A percentile compares a stretch with the other conserved stretches of the same genome.
Conservation (phyloP, 805 yeast genomes). For the Metschnikowia bowlesiae region DNA sequence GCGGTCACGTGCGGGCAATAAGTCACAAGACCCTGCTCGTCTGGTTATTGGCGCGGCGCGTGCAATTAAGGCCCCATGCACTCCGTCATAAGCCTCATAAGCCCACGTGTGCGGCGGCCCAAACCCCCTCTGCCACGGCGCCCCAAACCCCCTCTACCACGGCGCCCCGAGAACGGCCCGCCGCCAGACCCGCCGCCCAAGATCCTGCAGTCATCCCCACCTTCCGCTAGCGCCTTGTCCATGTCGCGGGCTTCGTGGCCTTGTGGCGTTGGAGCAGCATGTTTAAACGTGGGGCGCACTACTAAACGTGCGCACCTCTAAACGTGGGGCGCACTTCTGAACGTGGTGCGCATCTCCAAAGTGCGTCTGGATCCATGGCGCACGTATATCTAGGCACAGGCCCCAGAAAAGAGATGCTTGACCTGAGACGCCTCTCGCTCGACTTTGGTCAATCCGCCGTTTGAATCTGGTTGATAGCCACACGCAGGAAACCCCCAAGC, state of each 20-base stretch:
- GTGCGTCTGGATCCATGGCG: background rate
- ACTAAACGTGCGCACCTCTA: background rate
- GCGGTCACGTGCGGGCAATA: slow-evolving; percentile 1
- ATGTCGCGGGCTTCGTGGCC: too few relatives aligned
- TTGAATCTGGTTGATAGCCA: too few relatives aligned
- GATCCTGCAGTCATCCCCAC: too few relatives aligned
- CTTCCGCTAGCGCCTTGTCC: too few relatives aligned
- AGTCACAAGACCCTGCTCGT: slow-evolving; percentile 1
- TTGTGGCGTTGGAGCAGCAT: background rate
- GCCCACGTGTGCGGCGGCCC: slow-evolving; percentile 1
- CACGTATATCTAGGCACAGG: slow-evolving; percentile 2
- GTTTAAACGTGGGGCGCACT: background rate
- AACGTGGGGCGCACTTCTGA: background rate
- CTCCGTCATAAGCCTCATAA: slow-evolving; percentile 1
- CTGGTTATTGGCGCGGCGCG: background rate
- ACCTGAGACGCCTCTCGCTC: too few relatives aligned
- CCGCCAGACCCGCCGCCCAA: too few relatives aligned
- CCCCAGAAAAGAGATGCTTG: background rate
- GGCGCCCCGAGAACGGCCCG: background rate
- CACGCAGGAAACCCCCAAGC: too few relatives aligned
- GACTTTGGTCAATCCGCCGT: too few relatives aligned
- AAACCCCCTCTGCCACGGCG: background rate
- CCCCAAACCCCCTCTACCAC: background rate
- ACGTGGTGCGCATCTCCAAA: slow-evolving; percentile 2
- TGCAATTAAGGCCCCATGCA: background rate